These are phyloP conservation scores for Aspergillus persii DNA, from an alignment of 2,329 filamentous ascomycete genomes.

Conservation along the genomic window DNA sequence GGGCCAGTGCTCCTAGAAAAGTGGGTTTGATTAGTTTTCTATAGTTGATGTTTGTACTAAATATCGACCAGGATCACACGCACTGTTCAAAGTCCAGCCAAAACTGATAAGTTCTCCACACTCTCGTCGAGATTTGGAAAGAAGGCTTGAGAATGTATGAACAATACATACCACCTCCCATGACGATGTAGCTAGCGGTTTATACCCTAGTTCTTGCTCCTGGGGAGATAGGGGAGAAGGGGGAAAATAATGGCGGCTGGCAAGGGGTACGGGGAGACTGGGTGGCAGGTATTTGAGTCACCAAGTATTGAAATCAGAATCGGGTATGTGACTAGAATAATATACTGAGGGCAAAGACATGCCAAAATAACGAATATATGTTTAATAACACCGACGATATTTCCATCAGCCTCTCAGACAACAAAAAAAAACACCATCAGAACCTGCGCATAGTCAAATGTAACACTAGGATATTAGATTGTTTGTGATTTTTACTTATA, in stretches of 20 bases:
- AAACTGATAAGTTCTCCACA: slow-evolving; percentile 64
- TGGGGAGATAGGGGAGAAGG: not conserved
- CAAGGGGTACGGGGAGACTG: too few relatives aligned
- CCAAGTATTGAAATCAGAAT: not conserved
- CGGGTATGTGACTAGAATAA: not conserved
- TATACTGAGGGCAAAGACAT: not conserved
- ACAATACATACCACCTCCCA: not conserved
- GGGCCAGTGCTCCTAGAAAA: slow-evolving; percentile 91
- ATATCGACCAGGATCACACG: slow-evolving; percentile 58
- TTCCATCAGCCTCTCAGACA: not conserved
- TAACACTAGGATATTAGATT: not conserved
- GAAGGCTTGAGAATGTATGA: slow-evolving; percentile 32
- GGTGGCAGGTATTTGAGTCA: too few relatives aligned
- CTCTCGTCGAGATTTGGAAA: slow-evolving; percentile 75
- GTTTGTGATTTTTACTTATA: not conserved
- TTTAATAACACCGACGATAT: not conserved
- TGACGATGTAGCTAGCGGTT: not conserved
- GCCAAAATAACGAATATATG: not conserved
- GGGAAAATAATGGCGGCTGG: too few relatives aligned
- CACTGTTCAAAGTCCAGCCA: slow-evolving; percentile 57
- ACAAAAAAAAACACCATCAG: not conserved
- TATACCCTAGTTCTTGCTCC: too few relatives aligned
- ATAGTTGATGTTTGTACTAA: slow-evolving; percentile 15
- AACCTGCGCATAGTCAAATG: not conserved
- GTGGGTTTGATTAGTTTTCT: slow-evolving; percentile 46